Conservation (phyloP, 2,329 filamentous ascomycete species). For the Penicillium frequentans region DNA sequence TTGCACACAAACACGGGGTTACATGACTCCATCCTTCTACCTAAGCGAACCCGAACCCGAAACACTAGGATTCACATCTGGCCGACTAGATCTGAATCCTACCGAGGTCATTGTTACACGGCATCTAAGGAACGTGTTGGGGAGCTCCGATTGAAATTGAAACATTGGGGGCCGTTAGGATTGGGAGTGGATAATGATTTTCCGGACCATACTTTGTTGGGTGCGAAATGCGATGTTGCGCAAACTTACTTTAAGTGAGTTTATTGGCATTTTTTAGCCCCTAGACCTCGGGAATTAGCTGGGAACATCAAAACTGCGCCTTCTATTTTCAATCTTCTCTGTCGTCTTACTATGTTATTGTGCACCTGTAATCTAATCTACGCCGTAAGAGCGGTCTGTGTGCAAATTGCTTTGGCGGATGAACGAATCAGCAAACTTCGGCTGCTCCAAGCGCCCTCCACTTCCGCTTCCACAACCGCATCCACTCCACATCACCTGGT, state of each 20-base stretch:
- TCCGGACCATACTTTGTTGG: not conserved
- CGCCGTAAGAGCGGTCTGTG: not conserved
- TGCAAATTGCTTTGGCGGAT: not conserved
- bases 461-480: not conserved
- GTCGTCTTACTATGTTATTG: too few species aligned
- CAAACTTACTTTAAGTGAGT: not conserved
- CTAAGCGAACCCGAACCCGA: not conserved
- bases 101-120: conserved; percentile 3
- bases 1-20: not conserved
- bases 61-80: conserved; percentile 8
- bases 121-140: not conserved
- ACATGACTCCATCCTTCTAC: not conserved
- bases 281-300: not conserved
- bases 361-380: not conserved
- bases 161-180: conserved; percentile 14
- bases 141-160: not conserved
- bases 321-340: not conserved
- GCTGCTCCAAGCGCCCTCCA: not conserved
- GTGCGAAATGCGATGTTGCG: conserved; percentile 3
- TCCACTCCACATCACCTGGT: not conserved
- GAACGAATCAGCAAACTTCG: not conserved
- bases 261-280: not conserved
- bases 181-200: not conserved
- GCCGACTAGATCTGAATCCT: conserved; percentile 22
- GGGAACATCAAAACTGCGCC: not conserved